Evolutionary conservation across 768 basidiomycete species (phyloP).

Genomic region (Lepiota subincarnata): DNA sequence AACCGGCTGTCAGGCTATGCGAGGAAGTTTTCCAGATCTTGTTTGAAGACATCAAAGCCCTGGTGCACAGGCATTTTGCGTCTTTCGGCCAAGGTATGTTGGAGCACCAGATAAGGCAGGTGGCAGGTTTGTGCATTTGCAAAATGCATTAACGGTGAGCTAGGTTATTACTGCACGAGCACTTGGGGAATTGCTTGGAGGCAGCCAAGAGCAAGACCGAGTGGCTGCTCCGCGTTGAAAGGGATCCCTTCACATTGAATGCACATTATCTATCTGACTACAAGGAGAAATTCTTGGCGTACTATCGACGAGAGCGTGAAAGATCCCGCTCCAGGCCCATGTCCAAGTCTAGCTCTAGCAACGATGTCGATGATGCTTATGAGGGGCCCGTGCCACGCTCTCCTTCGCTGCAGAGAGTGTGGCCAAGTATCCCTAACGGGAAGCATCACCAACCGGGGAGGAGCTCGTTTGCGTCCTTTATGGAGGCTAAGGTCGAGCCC

Average conservation of each 20-base stretch:
- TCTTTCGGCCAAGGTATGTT: constrained; percentile 50
- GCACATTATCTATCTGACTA: constrained; percentile 47
- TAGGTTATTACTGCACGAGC: constrained; percentile 37
- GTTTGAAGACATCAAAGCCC: constrained; percentile 30
- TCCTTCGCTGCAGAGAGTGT: too few species aligned
- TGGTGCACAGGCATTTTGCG: constrained; percentile 48
- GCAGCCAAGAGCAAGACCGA: constrained; percentile 36
- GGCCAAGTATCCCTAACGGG: too few species aligned
- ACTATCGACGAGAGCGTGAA: constrained; percentile 44
- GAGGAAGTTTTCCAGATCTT: constrained; percentile 33
- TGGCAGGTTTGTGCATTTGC: neutral
- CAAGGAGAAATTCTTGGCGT: constrained; percentile 33
- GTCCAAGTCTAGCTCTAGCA: neutral
- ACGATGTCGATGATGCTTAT: constrained; percentile 22
- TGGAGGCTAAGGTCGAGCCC: too few species aligned
- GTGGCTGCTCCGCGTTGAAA: constrained; percentile 49
- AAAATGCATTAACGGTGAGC: neutral
- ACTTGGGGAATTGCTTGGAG: constrained; percentile 40
- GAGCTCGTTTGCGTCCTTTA: too few species aligned
- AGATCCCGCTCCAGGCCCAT: constrained; percentile 18
- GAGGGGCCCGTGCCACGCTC: constrained; percentile 14
- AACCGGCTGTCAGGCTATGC: constrained; percentile 45
- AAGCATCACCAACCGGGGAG: too few species aligned
- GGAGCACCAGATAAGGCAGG: constrained; percentile 41
- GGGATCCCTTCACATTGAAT: constrained; percentile 48